Conservation (phyloP, 2,329 filamentous ascomycete species). For the Phaeosphaeriaceae sp. region DNA sequence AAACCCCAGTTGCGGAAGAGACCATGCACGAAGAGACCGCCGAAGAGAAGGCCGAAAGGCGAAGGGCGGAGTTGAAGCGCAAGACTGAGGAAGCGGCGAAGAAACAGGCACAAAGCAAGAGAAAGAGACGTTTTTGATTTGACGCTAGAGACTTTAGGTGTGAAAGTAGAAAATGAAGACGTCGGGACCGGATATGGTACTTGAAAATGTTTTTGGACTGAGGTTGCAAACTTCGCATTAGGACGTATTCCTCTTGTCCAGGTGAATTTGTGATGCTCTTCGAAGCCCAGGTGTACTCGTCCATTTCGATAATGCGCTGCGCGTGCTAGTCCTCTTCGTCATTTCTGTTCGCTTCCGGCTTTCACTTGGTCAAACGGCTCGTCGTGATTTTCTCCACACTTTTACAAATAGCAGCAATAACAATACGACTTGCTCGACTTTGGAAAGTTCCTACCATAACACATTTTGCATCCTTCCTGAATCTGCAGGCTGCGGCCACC, state of each 20-base stretch:
- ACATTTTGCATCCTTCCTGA: neutral
- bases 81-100: slow-evolving; percentile 61
- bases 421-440: no score
- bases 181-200: neutral
- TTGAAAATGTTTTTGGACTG: neutral
- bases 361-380: neutral
- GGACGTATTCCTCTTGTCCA: no score
- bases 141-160: neutral
- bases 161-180: neutral
- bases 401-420: neutral
- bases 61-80: slow-evolving; percentile 63
- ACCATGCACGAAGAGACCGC: slow-evolving; percentile 46
- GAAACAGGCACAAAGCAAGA: slow-evolving; percentile 54
- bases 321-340: neutral
- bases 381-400: neutral
- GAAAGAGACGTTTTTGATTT: slow-evolving; percentile 42
- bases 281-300: neutral
- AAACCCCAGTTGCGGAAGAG: slow-evolving; percentile 18
- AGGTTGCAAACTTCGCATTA: no score
- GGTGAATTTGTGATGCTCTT: neutral
- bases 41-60: slow-evolving; percentile 62
- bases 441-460: neutral
- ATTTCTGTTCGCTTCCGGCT: neutral
- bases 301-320: neutral
- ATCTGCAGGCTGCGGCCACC: slow-evolving; percentile 3